Percentiles rank a stretch among this genome's conserved stretches.
These are phyloP conservation scores for Sporobolomyces roseus DNA, from an alignment of 768 basidiomycete species.

Conservation along the genomic window DNA sequence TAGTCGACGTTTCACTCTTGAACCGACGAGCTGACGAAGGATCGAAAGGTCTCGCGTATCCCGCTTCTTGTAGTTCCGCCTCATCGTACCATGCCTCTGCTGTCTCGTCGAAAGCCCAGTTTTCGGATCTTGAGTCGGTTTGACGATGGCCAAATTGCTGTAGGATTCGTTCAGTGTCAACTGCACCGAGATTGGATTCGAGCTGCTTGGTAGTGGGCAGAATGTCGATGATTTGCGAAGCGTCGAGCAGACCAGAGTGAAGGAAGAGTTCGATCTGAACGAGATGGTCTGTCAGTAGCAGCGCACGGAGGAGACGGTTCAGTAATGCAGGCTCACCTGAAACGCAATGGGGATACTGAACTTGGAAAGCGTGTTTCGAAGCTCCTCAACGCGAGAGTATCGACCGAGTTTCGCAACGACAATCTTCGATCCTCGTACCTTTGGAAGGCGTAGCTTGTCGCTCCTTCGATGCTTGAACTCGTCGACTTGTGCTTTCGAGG, in stretches of 20 bases:
- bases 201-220: constrained; percentile 55
- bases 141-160: not conserved
- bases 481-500: not conserved
- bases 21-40: not conserved
- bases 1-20: not conserved
- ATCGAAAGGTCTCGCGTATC: too few species aligned
- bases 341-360: constrained; percentile 16
- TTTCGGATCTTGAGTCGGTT: not conserved
- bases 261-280: constrained; percentile 63
- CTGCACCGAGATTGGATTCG: not conserved
- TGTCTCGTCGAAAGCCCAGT: not conserved
- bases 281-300: not conserved
- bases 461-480: constrained; percentile 19
- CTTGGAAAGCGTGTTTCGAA: not conserved
- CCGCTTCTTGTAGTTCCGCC: not conserved
- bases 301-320: not conserved
- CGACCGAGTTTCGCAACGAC: not conserved
- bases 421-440: not conserved
- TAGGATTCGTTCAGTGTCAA: constrained; percentile 7
- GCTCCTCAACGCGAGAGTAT: not conserved
- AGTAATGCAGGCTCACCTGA: not conserved
- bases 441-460: constrained; percentile 3
- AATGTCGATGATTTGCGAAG: constrained; percentile 55
- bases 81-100: constrained; percentile 36
- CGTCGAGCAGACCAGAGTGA: constrained; percentile 61